Percentiles rank a stretch among this genome's conserved stretches.
phyloP scores from a whole-genome alignment of 1,139 yeast species.

The Geotrichum macrosporum region DNA sequence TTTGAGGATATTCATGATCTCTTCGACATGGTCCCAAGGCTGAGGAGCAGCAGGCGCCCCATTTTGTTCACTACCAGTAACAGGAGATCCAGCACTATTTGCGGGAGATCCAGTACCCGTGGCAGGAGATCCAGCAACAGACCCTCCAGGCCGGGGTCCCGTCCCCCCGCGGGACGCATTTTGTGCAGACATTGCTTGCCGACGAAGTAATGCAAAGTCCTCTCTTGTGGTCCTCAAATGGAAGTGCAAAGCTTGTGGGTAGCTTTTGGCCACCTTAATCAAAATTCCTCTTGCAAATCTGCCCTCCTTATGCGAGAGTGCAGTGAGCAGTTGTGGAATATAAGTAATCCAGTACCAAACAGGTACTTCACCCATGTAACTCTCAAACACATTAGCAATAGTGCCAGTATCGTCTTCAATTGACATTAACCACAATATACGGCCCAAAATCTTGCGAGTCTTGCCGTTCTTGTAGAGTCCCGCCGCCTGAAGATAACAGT shows the following conservation, averaged over 20 bases:
- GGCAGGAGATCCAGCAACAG: slow-evolving; percentile 23
- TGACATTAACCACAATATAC: slow-evolving; percentile 90
- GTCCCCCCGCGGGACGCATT: slow-evolving; percentile 20
- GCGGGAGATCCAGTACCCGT: slow-evolving; percentile 8
- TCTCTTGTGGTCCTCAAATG: slow-evolving; percentile 93
- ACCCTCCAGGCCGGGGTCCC: slow-evolving; percentile 18
- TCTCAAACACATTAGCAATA: slow-evolving; percentile 80
- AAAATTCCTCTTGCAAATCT: slow-evolving; percentile 79
- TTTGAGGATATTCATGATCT: slow-evolving; percentile 87
- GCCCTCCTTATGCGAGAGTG: slow-evolving; percentile 88
- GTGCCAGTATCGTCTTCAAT: slow-evolving; percentile 83
- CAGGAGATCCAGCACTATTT: slow-evolving; percentile 24
- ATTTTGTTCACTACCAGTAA: no score
- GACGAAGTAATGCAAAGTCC: slow-evolving; percentile 81
- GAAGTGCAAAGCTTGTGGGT: slow-evolving; percentile 96
- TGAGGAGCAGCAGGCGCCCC: slow-evolving; percentile 53
- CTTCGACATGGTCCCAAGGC: slow-evolving; percentile 95
- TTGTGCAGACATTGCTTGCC: slow-evolving; percentile 59
- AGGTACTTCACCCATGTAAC: slow-evolving; percentile 92
- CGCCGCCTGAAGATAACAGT: slow-evolving; percentile 96
- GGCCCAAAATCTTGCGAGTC: slow-evolving; percentile 78
- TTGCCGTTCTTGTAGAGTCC: slow-evolving; percentile 91
- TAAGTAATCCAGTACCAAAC: slow-evolving; percentile 99
- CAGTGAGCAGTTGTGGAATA: slow-evolving; percentile 87
- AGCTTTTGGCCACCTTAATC: slow-evolving; percentile 88